Evolutionary conservation across 495 filamentous ascomycete species (phyloP), one percentile per base, ranked within the genome.

Genomic region (Penicillium bialowiezense): DNA sequence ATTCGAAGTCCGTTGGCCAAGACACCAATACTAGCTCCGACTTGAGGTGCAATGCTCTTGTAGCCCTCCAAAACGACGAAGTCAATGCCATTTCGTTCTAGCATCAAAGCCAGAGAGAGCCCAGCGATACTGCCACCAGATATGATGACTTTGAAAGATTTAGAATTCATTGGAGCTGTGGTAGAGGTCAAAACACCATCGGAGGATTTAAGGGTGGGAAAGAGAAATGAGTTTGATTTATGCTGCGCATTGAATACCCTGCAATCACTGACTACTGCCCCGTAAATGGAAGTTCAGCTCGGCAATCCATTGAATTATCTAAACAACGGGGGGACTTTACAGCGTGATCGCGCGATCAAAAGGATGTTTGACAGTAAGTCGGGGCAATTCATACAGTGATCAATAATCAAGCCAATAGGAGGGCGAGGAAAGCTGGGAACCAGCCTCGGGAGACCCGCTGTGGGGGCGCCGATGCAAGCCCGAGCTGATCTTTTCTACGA

Each of bases 41-140:
- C 48, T 7, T 72, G 54, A 6, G 74, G 71, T 15, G 67, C 52
- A 23, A 79, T 51, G 5, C 61, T 57, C 5, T 50, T 29, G 20
- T 65, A 52, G 18, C 60, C 58, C 55, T 82, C 81, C 2, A 82
- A 60, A 3, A 84, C 48, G 12, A 74, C 52, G 39, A 74, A 79
- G 43, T 80, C 75, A 49, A 84, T 76, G 10, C 60, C 65, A 8
- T 67, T 65, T 31, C 63, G 61, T 5, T 69, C 47, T 5, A 84
- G 64, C 24, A 63, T 63, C 33, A 78, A 67, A 0, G 80, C 77
- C 1, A 76, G 56, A 1, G 73, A 72, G 0, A 83, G 60, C 1
- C 76, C 76, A 2, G 75, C 62, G 14, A 80, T 62, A 12, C 74
- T 72, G 26, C 75, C 79, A 36, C 79, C 80, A 9, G 76, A 71